A percentile compares a stretch with the other conserved stretches of the same genome.
phyloP scores from a whole-genome alignment of 768 basidiomycete genomes.

The Psilocybe subaeruginosa region DNA sequence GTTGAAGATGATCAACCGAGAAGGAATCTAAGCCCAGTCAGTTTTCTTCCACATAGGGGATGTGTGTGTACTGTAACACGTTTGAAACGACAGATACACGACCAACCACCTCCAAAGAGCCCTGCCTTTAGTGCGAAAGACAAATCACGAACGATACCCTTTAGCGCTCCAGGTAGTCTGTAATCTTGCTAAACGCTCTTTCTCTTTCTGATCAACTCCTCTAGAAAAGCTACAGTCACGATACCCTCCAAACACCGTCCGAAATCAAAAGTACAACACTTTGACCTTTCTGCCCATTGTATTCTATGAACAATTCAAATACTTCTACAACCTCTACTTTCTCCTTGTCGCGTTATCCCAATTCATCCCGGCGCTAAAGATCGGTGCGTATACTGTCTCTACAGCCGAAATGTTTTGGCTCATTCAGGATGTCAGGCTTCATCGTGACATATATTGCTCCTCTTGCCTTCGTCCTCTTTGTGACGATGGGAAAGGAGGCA shows the following conservation, averaged over 20 bases:
- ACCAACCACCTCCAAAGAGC: constrained; percentile 21
- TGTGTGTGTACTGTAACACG: neutral
- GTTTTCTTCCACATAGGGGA: constrained; percentile 9
- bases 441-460: constrained; percentile 96
- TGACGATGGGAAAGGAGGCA: constrained; percentile 99
- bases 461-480: constrained; percentile 89
- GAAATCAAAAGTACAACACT: constrained; percentile 98
- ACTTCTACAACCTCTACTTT: constrained; percentile 99
- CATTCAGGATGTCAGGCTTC: constrained; percentile 60
- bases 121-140: constrained; percentile 49
- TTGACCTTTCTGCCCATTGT: constrained; percentile 97
- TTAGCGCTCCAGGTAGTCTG: constrained; percentile 63
- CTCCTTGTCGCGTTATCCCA: constrained; percentile 95
- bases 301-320: constrained; percentile 99
- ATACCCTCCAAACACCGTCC: constrained; percentile 88
- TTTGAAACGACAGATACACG: constrained; percentile 1
- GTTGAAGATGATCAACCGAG: constrained; percentile 17
- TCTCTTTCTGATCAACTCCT: neutral
- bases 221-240: constrained; percentile 71
- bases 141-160: constrained; percentile 77
- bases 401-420: neutral
- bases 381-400: constrained; percentile 58
- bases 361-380: constrained; percentile 94
- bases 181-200: neutral
- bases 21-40: constrained; percentile 19